Evolutionary conservation across 192 early-diverging fungal species (phyloP).

Genomic region (Coemansia sp.): DNA sequence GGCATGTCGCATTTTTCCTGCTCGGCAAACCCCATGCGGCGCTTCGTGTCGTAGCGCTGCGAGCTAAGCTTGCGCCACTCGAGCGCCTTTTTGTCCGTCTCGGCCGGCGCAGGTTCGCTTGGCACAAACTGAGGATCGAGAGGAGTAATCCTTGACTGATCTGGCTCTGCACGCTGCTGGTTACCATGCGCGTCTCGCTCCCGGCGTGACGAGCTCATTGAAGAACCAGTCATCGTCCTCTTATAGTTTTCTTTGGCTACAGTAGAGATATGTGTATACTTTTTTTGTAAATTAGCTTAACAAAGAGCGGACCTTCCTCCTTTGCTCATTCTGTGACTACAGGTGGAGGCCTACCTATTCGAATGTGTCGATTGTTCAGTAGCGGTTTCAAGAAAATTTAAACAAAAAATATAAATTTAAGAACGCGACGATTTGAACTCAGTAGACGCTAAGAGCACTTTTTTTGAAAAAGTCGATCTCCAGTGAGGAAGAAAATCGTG

Average conservation of each 20-base stretch:
- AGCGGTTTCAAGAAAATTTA: not conserved
- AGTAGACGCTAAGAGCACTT: not conserved
- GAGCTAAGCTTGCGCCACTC: constrained; percentile 92
- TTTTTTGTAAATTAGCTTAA: not conserved
- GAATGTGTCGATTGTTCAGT: not conserved
- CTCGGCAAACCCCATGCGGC: constrained; percentile 91
- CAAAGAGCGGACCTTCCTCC: not conserved
- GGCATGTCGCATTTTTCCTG: constrained; percentile 97
- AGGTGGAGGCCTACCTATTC: not conserved
- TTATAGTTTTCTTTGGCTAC: not conserved
- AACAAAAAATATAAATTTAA: not conserved
- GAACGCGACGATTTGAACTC: not conserved
- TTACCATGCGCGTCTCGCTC: not conserved
- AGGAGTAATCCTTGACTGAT: constrained; percentile 5
- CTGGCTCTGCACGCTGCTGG: not conserved
- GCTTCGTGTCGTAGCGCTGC: constrained; percentile 90
- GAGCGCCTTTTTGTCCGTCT: constrained; percentile 63
- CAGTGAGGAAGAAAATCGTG: not conserved
- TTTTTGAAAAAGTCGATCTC: not conserved
- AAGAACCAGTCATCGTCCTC: not conserved
- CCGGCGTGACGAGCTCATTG: constrained; percentile 1
- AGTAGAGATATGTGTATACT: not conserved
- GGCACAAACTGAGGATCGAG: constrained; percentile 46
- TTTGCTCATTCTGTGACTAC: not conserved
- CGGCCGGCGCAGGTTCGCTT: constrained; percentile 14